These are phyloP conservation scores for Pholiota adiposa DNA, from an alignment of 1,284 basidiomycete genomes.

Conservation along the genomic window DNA sequence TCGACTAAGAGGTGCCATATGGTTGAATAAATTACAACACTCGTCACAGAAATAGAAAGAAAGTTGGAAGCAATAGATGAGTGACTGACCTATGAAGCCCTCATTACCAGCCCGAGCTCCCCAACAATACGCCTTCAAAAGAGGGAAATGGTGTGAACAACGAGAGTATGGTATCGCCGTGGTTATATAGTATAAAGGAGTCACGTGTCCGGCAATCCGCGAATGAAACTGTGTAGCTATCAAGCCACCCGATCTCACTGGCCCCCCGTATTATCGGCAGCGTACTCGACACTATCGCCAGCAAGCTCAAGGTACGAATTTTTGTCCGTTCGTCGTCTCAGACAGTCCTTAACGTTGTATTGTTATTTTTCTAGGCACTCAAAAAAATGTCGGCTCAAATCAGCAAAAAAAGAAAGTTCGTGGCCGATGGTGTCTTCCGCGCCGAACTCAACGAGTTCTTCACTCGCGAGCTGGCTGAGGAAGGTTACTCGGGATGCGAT, in stretches of 20 bases:
- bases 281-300: slow-evolving; percentile 28
- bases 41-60: slow-evolving; percentile 57
- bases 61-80: slow-evolving; percentile 16
- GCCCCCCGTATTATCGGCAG: slow-evolving; percentile 22
- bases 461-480: slow-evolving; percentile 98
- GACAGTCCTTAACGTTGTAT: slow-evolving; percentile 3
- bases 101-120: background rate
- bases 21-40: slow-evolving; percentile 74
- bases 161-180: too few species aligned
- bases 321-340: slow-evolving; percentile 8
- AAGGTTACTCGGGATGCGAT: slow-evolving; percentile 99
- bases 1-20: slow-evolving; percentile 91
- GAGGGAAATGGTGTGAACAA: background rate
- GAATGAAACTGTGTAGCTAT: slow-evolving; percentile 34
- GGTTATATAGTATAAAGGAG: slow-evolving; percentile 15
- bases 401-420: slow-evolving; percentile 98
- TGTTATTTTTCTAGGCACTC: slow-evolving; percentile 11
- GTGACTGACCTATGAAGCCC: slow-evolving; percentile 22
- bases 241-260: slow-evolving; percentile 38
- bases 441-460: slow-evolving; percentile 99
- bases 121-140: background rate
- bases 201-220: slow-evolving; percentile 38
- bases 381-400: slow-evolving; percentile 80
- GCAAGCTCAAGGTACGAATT: slow-evolving; percentile 31
- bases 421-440: slow-evolving; percentile 98